Base-by-base conservation (phyloP, 2,329 filamentous ascomycete genomes). In the Myriangium duriaei region DNA sequence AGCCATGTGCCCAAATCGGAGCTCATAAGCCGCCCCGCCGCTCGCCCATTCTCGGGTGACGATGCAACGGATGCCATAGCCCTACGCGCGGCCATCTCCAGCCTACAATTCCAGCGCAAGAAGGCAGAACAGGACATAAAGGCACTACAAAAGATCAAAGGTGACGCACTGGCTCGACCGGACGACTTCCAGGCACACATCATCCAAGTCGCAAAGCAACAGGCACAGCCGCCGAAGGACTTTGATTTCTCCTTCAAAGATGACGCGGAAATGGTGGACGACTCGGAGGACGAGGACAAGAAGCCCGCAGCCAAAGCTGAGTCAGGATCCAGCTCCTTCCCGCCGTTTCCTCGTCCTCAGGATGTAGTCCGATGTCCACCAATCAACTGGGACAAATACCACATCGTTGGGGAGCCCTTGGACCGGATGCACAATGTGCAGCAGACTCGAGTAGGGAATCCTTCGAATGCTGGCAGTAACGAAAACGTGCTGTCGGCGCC, bases 371-470 rank as follows among this genome's bases (percentile, higher is more conserved):
- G 87, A 29, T 85, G 79, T 62, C 88, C 88, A 6, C 81, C 84
- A 6, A 79, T 96, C 52, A 94, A 95, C 63, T 96, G 88, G 88
- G 75, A 78, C 10, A 87, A 94, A 54, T 96, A 96, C 58, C 83
- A 84, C 49, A 70, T 95, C n/a, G 76, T 91, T 3, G 87, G 85
- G 34, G 79, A 83, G 42, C 75, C 83, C 1, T 67, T 95, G 24
- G 85, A 95, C 58, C 81, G 77, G 55, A 66, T 95, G 45, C 87
- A 95, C 56, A 72, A 76, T 35, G 82, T 93, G 52, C 86, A 95
- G 60, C 62, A 77, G 37, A 61, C 65, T 34, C 71, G 73, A 38
- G 86, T 85, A 2, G 51, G 53, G 14, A 51, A 43, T 13, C 32
- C 24, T 7, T 26, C 38, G 18, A 47, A 40, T 1, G 35, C 40